Evolutionary conservation across 805 yeast genomes (phyloP), one percentile per base, ranked within the genome.

Genomic region (Candida insectorum): DNA sequence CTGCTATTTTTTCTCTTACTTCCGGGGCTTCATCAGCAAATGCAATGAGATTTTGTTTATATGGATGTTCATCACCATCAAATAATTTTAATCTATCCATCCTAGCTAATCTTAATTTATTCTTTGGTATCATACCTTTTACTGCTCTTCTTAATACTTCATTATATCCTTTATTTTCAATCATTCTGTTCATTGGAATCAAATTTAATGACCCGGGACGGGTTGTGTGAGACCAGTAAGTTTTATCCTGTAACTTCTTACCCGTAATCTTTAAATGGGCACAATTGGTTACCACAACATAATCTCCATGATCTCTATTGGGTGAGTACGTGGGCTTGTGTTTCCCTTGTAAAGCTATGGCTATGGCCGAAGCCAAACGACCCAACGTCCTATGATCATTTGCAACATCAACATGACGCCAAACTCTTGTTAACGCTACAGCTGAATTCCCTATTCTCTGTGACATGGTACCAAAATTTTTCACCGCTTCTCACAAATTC

Each of bases 351-450:
- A 93, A 71, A 0, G 93, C 80, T 19, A 79, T 69, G 16, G 98
- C 97, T 36, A 93, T 88, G 37, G 81, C 73, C 1, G 95, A 71
- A 4, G 99, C 97, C 37, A 93, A 60, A 54, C 97, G 81, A 55
- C 99, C 99, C 30, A 93, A 62, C 0, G 97, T 81, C 51, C 98
- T 76, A 23, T 69, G 62, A 35, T 93, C 98, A 30, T 77, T 71
- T 10, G 95, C 85, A 22, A 87, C 74, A 56, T 94, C 97, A 22
- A 93, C 85, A 55, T 89, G 96, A 56, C 91, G 97, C 99, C 99
- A 93, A 26, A 81, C 71, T 45, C 95, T 74, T 26, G 95, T 81
- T 46, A 85, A 78, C 3, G 94, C 85, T 14, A 81, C 68, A 4
- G 81, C 85, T 4, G 87, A 76, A 62, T 42, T 49, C 33, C 64